Evolutionary conservation across 768 basidiomycete genomes (phyloP), one percentile per base, ranked within the genome.

Genomic region (Hydnomerulius pinastri): DNA sequence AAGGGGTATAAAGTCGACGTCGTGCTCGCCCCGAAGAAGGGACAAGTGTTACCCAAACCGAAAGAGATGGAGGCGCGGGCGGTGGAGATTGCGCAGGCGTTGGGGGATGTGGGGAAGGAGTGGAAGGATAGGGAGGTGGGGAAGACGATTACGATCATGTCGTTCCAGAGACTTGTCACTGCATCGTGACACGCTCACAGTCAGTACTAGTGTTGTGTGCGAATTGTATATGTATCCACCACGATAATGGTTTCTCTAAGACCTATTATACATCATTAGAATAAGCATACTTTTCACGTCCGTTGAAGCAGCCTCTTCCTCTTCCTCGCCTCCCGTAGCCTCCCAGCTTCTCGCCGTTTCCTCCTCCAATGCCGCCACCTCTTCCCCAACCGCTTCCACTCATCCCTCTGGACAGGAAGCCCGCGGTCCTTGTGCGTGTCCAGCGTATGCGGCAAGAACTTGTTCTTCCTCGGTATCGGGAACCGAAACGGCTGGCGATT

Each of bases 1-100:
- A 81, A 81, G 55, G 87, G 86, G 0, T 66, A 71, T 27, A 70
- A 77, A 8, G 79, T 91, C 49, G 73, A 79, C 47, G 57, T 93
- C 23, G 69, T 77, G 2, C 78, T 86, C 57, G 66, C 71, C 20
- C 70, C 73, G 32, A 90, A 83, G 72, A 73, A 72, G 15, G 58
- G 70, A 8, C 72, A 71, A 43, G 54, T 68, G n/a, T 52, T 64
- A 13, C 76, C 78, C 0, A 50, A 54, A 0, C 60, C 52, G 1
- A 33, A 54, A 5, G 77, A 78, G 51, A 77, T 80, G 77, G 54
- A 71, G 24, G 62, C 65, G 28, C 77, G 77, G 21, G 67, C 81
- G 28, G 59, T 75, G 29, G 71, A 78, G 44, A 68, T 80, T 3
- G 57, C 76, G 6, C 62, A 66, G 0, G 51, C 58, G 12, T 64